Evolutionary conservation across 257 asterid genomes (phyloP).

Genomic region (Gentiana macrophylla): DNA sequence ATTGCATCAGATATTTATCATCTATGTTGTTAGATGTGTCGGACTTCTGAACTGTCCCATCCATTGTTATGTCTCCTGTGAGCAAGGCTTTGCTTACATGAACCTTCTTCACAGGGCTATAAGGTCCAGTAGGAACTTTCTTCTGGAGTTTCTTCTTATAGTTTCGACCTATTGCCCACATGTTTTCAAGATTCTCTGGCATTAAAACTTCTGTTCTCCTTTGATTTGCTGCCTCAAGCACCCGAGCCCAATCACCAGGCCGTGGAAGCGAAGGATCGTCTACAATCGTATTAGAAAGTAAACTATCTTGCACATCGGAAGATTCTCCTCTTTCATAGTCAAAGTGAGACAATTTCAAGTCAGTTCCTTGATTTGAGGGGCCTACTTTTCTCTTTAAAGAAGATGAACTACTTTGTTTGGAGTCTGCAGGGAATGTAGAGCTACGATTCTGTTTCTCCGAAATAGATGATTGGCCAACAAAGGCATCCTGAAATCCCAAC

Average conservation of each 20-base stretch:
- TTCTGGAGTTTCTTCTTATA: slow-evolving; percentile 72
- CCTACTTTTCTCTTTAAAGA: slow-evolving; percentile 22
- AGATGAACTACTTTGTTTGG: slow-evolving; percentile 33
- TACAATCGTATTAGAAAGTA: slow-evolving; percentile 20
- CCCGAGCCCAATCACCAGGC: slow-evolving; percentile 87
- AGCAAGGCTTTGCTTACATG: slow-evolving; percentile 14
- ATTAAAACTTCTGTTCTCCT: slow-evolving; percentile 96
- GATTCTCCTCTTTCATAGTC: slow-evolving; percentile 33
- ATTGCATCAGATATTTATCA: slow-evolving; percentile 37
- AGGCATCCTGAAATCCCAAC: slow-evolving; percentile 37
- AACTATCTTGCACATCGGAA: slow-evolving; percentile 26
- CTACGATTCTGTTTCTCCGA: slow-evolving; percentile 28
- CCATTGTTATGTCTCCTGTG: slow-evolving; percentile 24
- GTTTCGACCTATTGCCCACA: slow-evolving; percentile 98
- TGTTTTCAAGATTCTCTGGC: slow-evolving; percentile 98
- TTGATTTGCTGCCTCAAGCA: slow-evolving; percentile 86
- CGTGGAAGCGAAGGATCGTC: slow-evolving; percentile 42
- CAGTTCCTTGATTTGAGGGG: slow-evolving; percentile 31
- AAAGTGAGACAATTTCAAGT: slow-evolving; percentile 21
- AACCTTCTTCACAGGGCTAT: slow-evolving; percentile 21
- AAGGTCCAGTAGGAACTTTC: slow-evolving; percentile 32
- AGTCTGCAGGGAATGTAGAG: slow-evolving; percentile 22
- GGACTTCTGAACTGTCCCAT: slow-evolving; percentile 23
- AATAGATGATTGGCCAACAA: slow-evolving; percentile 31
- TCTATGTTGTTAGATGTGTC: slow-evolving; percentile 22